Evolutionary conservation across 805 yeast species (phyloP), one percentile per base, ranked within the genome.

Genomic region (Teunomyces barrocoloradensis): DNA sequence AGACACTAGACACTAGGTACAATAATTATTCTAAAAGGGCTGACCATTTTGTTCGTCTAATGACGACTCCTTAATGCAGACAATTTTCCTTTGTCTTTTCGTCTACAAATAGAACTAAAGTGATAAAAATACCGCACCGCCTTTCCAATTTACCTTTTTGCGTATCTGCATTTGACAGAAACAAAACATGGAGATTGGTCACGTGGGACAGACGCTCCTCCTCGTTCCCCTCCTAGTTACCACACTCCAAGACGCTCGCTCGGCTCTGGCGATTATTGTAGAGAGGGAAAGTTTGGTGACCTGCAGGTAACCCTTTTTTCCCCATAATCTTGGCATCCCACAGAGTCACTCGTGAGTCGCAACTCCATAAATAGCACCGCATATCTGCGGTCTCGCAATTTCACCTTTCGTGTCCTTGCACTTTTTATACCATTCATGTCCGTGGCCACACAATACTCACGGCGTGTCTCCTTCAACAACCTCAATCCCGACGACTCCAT

Each of bases 391-490:
- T 32, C 11, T 25, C 34, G 34, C 34, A 32, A 13, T 32, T 32
- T 32, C 34, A 4, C 13, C 34, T 32, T 25, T 25, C 10, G 27
- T 7, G 9, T 23, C 10, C 18, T 13, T 12, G 13, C 34, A 13
- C 17, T 32, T 32, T n/a, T n/a, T 30, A 30, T 3, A n/a, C 17
- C 34, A 7, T 12, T 32, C 38, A 33, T 28, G 38, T 30, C 47
- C 43, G 34, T 40, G 34, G 43, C 51, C 13, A 30, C 47, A 2
- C 49, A 45, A 36, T 66, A 59, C 48, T 45, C 73, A 10, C 52
- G 77, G 44, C 57, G 78, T 41, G 80, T 75, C 2, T 73, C 78
- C 11, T 75, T 75, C 60, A 73, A 71, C 53, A 73, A 73, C 51
- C 53, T 74, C 45, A 34, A 17, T 12, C 40, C 35, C 25, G 42